Evolutionary conservation across 495 filamentous ascomycete species (phyloP).

Genomic region (Podospora tetraspora): DNA sequence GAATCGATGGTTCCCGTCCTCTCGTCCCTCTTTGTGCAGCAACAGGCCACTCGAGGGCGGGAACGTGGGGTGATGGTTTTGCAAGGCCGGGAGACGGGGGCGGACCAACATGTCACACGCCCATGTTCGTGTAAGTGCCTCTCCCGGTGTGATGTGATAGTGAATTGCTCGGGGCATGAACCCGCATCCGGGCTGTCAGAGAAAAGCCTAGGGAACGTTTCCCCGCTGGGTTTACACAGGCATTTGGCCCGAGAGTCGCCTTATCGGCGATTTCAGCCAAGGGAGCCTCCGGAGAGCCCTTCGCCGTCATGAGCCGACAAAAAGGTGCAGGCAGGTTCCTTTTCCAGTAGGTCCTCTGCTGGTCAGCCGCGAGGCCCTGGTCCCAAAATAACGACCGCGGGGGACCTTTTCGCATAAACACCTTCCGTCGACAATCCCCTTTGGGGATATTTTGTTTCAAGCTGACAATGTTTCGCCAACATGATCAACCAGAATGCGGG

Average conservation of each 20-base stretch:
- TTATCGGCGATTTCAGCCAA: not conserved
- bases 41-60: not conserved
- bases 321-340: not conserved
- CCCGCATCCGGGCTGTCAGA: not conserved
- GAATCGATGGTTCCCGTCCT: not conserved
- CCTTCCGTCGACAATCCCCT: not conserved
- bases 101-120: not conserved
- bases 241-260: not conserved
- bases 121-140: not conserved
- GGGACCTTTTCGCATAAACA: constrained; percentile 4
- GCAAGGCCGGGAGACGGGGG: not conserved
- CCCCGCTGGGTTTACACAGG: too few species aligned
- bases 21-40: not conserved
- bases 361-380: not conserved
- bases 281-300: not conserved
- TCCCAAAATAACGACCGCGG: not conserved
- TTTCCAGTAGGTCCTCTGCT: not conserved
- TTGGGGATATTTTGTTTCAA: constrained; percentile 12
- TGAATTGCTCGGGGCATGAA: not conserved
- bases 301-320: not conserved
- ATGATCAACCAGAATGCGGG: not conserved
- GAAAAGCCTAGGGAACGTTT: too few species aligned
- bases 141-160: not conserved
- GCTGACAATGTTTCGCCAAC: constrained; percentile 6
- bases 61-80: not conserved